Evolutionary conservation across 306 rosid genomes (phyloP), one percentile per base, ranked within the genome.

Genomic region (Cyclanthera cordifolia): DNA sequence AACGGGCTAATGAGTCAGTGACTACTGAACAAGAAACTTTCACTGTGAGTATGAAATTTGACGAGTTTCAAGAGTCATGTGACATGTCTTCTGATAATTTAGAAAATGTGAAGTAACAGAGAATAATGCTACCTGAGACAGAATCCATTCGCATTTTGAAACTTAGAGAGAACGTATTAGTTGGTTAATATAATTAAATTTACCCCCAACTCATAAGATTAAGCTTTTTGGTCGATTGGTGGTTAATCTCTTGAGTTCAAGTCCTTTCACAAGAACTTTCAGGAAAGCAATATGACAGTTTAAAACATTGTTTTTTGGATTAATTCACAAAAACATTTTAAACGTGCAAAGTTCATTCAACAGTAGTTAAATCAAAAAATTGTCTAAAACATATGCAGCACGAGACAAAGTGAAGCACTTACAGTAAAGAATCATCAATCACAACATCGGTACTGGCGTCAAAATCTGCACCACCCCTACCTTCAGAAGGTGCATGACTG

Each of bases 371-470:
- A 43, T 24, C 16, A 16, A 0, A 21, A 23, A 47, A 66, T 7
- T 37, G 39, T 20, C 27, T 15, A 21, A 46, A 15, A 7, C 7
- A 66, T 43, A 45, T 43, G 24, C 20, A 13, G 6, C 9, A 23
- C 70, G 46, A 64, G 30, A 43, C 53, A 20, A 43, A 63, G 19
- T 66, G 53, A 71, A 57, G 55, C 54, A 81, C 95, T 78, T 82
- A 94, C 99, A 94, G 52, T 75, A 94, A 78, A 46, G 99, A 88
- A 73, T 94, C 99, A 19, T 94, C 99, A 58, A 75, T 81, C 74
- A 86, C 75, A 69, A 94, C 91, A 85, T 94, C 99, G 46, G 97
- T 86, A 75, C 86, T 88, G 43, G 99, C 95, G 73, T 94, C 99
- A 69, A 94, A 88, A 84, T 94, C 97, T 48, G 87, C 97, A 15